Base-by-base conservation (phyloP, 345 rosid genomes). In the Moricandia moricandioides region DNA sequence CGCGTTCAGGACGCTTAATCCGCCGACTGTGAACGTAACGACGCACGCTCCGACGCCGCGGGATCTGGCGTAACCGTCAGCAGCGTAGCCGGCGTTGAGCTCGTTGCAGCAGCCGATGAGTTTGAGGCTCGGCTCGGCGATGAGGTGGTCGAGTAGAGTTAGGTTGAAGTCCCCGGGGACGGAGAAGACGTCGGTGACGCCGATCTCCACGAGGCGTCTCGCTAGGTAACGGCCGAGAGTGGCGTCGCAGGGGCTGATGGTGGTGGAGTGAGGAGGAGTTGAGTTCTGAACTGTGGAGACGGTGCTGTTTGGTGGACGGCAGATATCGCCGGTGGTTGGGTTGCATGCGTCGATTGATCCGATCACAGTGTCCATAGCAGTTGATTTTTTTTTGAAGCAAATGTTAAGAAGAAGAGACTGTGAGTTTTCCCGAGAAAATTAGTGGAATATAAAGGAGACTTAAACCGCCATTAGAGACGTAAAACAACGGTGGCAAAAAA, bases 131-230 rank as follows among this genome's bases (percentile, higher is more conserved):
- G 91, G 88, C 86, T 87, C 93, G 0, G 90, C 86, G 3, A 90
- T 76, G 17, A 90, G 83, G 63, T 86, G 91, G 61, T 88, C 92
- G 21, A 88, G 91, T 6, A 88, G 86, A 21, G 91, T 86, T 4
- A 88, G 81, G 78, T 88, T 90, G 78, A 86, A 88, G 82, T 90
- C 91, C 0, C 96, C 91, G 0, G 92, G 89, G 40, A 89, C 90
- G 7, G 95, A 69, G 71, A 89, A 87, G 47, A 89, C 85, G 33
- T 86, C 95, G 26, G 40, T 82, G 68, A 87, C 82, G 3, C 91
- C 90, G n/a, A 87, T 77, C 75, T 89, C 83, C 9, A 89, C 89
- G 2, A 89, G 83, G 3, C 95, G 85, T 49, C 52, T 76, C 1
- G 87, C 95, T n/a, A 89, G 37, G 84, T 89, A 88, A 74, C 90